Base-by-base conservation (phyloP, 1,284 basidiomycete genomes). In the Somion occarium region DNA sequence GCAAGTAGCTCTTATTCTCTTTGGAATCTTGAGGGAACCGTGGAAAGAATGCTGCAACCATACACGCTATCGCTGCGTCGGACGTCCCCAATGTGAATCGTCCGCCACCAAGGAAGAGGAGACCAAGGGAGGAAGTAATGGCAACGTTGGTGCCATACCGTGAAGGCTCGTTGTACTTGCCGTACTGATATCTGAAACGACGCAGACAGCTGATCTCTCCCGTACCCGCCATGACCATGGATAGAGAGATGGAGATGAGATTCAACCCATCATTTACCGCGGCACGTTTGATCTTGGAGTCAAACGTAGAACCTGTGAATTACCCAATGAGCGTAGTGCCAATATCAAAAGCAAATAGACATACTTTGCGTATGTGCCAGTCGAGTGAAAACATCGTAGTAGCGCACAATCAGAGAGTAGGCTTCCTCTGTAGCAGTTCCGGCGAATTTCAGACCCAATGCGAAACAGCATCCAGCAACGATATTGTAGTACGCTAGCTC, bases 141-240 rank as follows among this genome's bases (percentile, higher is more conserved):
- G 94, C 88, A 66, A 93, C 87, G 63, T 98, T 93, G 12, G 86
- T 84, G 1, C 94, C 94, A 62, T 97, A 99, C 53, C 87, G 84
- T 68, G 87, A 82, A 1, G 82, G 76, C 46, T 83, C 84, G 52
- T 88, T 85, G 62, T 90, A 88, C 74, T 92, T 87, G n/a, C 93
- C 95, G 63, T 95, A 98, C 2, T 90, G 85, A 61, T 91, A 85
- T 22, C 97, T 83, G 12, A 98, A 76, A n/a, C 93, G 81, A 25
- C 93, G 83, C 23, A 99, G 75, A 55, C 92, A 88, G 47, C 88
- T 89, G 42, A 98, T 82, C 65, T 99, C 93, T 11, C 97, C 97
- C 0, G 93, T 97, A 2, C 97, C 97, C 0, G 94, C 91, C 89
- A 98, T 93, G 46, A 98, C 88, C 75, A 96, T 88, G 57, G 87